Evolutionary conservation across 257 asterid genomes (phyloP).

Genomic region (Solanum sitiens): DNA sequence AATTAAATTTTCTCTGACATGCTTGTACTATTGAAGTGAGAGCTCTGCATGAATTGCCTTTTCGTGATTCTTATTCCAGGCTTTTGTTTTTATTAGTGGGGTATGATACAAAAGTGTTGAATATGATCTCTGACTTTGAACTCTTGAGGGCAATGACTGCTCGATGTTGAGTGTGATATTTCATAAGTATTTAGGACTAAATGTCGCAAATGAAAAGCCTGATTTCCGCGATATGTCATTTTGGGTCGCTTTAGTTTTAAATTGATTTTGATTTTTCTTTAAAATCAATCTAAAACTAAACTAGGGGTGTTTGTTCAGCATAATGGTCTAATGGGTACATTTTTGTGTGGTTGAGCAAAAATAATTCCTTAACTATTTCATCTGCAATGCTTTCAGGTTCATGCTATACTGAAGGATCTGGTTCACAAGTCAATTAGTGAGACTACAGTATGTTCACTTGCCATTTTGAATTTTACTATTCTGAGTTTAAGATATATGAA

Average conservation of each 20-base stretch:
- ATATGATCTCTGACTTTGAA: not conserved
- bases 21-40: not conserved
- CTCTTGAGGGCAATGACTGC: not conserved
- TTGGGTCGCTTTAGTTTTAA: not conserved
- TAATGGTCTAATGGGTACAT: not conserved
- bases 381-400: constrained; percentile 48
- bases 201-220: not conserved
- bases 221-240: not conserved
- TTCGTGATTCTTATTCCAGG: not conserved
- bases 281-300: not conserved
- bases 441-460: constrained; percentile 45
- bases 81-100: not conserved
- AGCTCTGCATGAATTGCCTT: not conserved
- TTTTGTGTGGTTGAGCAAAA: not conserved
- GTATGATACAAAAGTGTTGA: not conserved
- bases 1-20: not conserved
- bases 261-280: not conserved
- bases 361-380: not conserved
- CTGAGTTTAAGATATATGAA: not conserved
- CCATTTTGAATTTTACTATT: not conserved
- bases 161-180: not conserved
- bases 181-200: not conserved
- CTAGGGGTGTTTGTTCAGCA: not conserved
- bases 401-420: constrained; percentile 76
- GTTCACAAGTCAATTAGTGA: constrained; percentile 86